Evolutionary conservation across 2,329 filamentous ascomycete genomes (phyloP).

Genomic region (Talaromyces marneffei): DNA sequence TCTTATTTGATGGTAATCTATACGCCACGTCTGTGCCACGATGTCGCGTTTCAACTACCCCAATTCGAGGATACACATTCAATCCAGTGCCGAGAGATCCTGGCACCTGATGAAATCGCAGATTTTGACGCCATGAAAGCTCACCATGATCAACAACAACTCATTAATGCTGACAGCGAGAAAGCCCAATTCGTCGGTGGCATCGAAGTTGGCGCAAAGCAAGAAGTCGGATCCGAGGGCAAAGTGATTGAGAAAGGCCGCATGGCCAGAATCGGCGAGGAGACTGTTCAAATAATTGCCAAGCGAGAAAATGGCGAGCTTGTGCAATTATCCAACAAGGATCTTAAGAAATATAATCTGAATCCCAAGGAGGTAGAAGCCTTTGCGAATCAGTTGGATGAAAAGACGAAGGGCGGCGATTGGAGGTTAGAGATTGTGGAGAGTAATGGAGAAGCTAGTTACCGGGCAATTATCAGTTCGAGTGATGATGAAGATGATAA

Average conservation of each 20-base stretch:
- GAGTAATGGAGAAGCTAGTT: conserved; percentile 57
- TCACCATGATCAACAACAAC: conserved; percentile 27
- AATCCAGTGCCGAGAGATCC: conserved; percentile 69
- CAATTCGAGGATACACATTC: conserved; percentile 69
- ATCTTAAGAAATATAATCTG: conserved; percentile 63
- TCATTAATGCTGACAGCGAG: conserved; percentile 27
- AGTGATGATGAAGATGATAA: conserved; percentile 44
- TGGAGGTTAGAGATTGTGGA: conserved; percentile 82
- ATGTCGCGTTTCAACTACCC: conserved; percentile 78
- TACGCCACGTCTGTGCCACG: conserved; percentile 79
- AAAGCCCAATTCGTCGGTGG: conserved; percentile 48
- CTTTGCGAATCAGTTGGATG: conserved; percentile 62
- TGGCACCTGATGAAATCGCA: conserved; percentile 51
- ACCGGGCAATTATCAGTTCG: conserved; percentile 63
- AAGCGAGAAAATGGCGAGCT: conserved; percentile 58
- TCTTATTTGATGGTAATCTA: conserved; percentile 90
- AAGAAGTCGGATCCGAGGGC: conserved; percentile 51
- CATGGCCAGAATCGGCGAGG: conserved; percentile 48
- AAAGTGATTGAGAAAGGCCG: conserved; percentile 53
- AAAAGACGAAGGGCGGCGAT: conserved; percentile 61
- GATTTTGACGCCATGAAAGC: conserved; percentile 42
- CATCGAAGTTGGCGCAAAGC: conserved; percentile 54
- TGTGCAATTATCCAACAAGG: conserved; percentile 56
- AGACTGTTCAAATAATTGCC: conserved; percentile 45
- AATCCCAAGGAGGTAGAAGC: conserved; percentile 62